Evolutionary conservation across 257 asterid species (phyloP).

Genomic region (Henckelia pumila): DNA sequence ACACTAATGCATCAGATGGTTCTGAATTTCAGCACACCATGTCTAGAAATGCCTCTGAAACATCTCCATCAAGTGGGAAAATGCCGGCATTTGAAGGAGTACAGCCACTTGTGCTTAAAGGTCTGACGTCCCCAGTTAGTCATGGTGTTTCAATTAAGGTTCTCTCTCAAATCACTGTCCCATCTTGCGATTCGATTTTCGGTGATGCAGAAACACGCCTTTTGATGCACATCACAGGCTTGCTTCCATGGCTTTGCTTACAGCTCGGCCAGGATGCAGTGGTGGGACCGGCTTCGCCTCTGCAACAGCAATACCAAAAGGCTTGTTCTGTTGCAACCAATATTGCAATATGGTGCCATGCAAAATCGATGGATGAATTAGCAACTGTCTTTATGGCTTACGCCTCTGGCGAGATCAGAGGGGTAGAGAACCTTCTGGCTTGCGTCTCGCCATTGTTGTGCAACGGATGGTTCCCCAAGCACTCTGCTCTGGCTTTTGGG

Average conservation of each 20-base stretch:
- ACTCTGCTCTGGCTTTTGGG: constrained; percentile 92
- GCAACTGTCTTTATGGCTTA: constrained; percentile 83
- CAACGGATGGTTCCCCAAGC: constrained; percentile 94
- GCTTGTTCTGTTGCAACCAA: constrained; percentile 75
- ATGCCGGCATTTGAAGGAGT: constrained; percentile 89
- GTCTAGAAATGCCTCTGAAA: constrained; percentile 49
- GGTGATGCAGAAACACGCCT: constrained; percentile 93
- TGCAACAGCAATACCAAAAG: constrained; percentile 67
- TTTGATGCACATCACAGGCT: constrained; percentile 90
- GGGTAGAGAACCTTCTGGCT: constrained; percentile 82
- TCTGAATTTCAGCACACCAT: constrained; percentile 69
- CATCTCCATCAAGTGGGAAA: constrained; percentile 55
- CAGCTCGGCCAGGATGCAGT: constrained; percentile 78
- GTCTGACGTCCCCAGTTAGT: constrained; percentile 88
- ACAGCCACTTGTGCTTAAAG: constrained; percentile 96
- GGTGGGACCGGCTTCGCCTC: constrained; percentile 54
- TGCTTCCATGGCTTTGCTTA: constrained; percentile 99
- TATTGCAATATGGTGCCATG: constrained; percentile 23
- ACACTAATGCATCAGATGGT: constrained; percentile 50
- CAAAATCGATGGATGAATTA: constrained; percentile 78
- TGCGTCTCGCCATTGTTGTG: constrained; percentile 87
- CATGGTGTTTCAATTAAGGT: constrained; percentile 85
- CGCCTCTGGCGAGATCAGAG: constrained; percentile 73
- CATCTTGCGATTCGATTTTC: constrained; percentile 89
- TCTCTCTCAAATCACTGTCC: constrained; percentile 90